Evolutionary conservation across 2,329 filamentous ascomycete genomes (phyloP).

Genomic region (Venturiaceae sp.): DNA sequence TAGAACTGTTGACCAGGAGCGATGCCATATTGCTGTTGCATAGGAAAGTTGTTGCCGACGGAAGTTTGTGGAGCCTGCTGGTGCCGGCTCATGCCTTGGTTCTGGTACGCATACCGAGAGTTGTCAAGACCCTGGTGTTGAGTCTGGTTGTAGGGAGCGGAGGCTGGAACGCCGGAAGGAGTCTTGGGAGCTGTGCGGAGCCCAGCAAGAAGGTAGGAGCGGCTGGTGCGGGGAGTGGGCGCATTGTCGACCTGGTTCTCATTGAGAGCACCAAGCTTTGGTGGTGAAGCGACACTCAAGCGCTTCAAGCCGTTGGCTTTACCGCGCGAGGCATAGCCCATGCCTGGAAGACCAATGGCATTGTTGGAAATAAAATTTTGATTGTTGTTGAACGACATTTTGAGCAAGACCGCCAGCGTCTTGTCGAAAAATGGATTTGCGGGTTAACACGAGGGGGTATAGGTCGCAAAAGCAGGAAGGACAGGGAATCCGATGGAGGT

Average conservation of each 20-base stretch:
- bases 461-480: not conserved
- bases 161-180: conserved; percentile 52
- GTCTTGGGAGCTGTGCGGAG: conserved; percentile 91
- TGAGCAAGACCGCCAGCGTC: conserved; percentile 97
- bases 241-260: conserved; percentile 60
- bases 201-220: conserved; percentile 87
- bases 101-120: conserved; percentile 35
- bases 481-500: not conserved
- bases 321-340: conserved; percentile 75
- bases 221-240: conserved; percentile 77
- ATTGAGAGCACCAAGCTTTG: conserved; percentile 58
- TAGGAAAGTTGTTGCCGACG: conserved; percentile 41
- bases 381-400: conserved; percentile 77
- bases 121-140: conserved; percentile 37
- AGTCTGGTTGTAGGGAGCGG: conserved; percentile 50
- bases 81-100: conserved; percentile 25
- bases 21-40: conserved; percentile 28
- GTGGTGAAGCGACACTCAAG: conserved; percentile 64
- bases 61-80: conserved; percentile 49
- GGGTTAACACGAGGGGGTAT: not conserved
- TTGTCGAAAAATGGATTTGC: conserved; percentile 37
- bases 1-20: conserved; percentile 50
- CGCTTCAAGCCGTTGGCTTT: conserved; percentile 86
- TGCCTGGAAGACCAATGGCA: conserved; percentile 64
- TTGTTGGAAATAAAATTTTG: conserved; percentile 52